Base-by-base conservation (phyloP, 1,284 basidiomycete genomes). In the Pseudozyma tsukubaensis region DNA sequence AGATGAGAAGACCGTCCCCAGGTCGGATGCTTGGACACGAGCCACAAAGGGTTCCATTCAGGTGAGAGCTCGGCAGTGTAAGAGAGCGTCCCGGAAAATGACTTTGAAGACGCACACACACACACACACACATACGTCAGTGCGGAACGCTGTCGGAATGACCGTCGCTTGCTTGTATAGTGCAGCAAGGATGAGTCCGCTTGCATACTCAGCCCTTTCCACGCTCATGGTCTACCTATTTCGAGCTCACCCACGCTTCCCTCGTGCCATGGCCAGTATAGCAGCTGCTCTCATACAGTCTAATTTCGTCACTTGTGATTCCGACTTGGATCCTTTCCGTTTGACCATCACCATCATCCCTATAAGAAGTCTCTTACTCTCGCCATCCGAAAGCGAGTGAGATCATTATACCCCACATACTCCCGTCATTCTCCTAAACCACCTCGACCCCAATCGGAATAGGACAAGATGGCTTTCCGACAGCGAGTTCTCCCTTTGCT, bases 401-500 rank as follows among this genome's bases (percentile, higher is more conserved):
- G 48, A 44, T 9, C 24, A 13, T 18, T 34, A 21, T 47, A 50
- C 21, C 40, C 49, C 29, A 18, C 49, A 29, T 32, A 13, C 42
- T 53, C 42, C 45, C 14, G 5, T 50, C 18, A 36, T n/a, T 21
- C 36, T 34, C 49, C 24, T 32, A 3, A 21, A 29, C 21, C 19
- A 14, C 12, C 44, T 42, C 44, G n/a, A 16, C 19, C 32, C 29
- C 13, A 16, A 12, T 35, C n/a, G 10, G n/a, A n/a, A n/a, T n/a
- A n/a, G n/a, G n/a, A n/a, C 29, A 57, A 56, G 14, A 76, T 76
- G 72, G 68, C 72, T 49, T 72, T 71, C 55, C 68, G 68, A 58
- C 64, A 67, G 50, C 59, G 72, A 45, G 51, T 76, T 9, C 35
- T 76, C 35, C 72, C 72, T 1, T 50, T 76, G 5, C 63, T 76